Conservation (phyloP, 371 early-diverging fungal genomes). For the Nematocida sp. region DNA sequence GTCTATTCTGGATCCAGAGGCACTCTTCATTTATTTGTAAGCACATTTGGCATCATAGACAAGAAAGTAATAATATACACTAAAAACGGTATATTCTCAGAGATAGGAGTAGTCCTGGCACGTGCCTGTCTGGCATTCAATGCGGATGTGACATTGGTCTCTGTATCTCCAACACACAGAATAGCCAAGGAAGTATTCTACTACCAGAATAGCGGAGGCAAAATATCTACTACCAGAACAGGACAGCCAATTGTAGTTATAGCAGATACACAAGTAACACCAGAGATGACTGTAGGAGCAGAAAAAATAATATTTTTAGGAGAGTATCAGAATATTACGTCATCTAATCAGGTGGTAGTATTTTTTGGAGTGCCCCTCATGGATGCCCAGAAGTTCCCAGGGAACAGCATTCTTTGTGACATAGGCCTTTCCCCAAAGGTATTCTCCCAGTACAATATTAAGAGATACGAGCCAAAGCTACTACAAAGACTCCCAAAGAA, state of each 20-base stretch:
- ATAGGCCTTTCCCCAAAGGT: constrained; percentile 38
- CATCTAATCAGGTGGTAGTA: constrained; percentile 21
- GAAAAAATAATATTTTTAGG: constrained; percentile 42
- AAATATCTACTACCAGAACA: background rate
- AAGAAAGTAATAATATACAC: constrained; percentile 36
- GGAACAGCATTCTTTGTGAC: constrained; percentile 39
- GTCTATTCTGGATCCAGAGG: constrained; percentile 42
- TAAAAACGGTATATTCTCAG: constrained; percentile 26
- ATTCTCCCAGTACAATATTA: constrained; percentile 4
- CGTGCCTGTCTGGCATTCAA: constrained; percentile 24
- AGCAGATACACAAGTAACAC: constrained; percentile 16
- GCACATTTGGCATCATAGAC: constrained; percentile 30
- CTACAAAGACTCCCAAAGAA: constrained; percentile 36
- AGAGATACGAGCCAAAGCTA: constrained; percentile 43
- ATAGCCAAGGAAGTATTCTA: constrained; percentile 40
- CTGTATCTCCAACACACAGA: background rate
- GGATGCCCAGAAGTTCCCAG: background rate
- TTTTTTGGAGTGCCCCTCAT: constrained; percentile 35
- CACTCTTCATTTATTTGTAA: constrained; percentile 29
- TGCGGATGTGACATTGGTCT: constrained; percentile 22
- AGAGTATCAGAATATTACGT: constrained; percentile 16
- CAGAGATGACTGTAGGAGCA: constrained; percentile 10
- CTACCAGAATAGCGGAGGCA: constrained; percentile 14
- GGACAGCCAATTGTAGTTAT: constrained; percentile 30
- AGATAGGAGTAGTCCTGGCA: constrained; percentile 35